phyloP scores from a whole-genome alignment of 495 filamentous ascomycete genomes.

The Penicillium subrubescens region DNA sequence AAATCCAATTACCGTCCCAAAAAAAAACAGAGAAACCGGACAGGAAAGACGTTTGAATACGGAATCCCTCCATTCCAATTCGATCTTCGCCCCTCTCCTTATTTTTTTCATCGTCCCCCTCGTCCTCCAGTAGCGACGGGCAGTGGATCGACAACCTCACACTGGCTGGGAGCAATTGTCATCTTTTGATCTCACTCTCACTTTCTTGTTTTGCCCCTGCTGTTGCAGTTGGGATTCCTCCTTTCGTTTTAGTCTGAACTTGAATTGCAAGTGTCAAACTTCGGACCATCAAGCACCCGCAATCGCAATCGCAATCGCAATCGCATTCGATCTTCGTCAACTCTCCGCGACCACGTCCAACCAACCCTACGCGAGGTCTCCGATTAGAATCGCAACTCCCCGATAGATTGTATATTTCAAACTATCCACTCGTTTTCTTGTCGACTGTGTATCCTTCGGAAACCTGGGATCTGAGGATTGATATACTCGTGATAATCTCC shows the following conservation, averaged over 20 bases:
- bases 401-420: background rate
- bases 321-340: background rate
- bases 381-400: background rate
- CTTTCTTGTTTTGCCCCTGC: constrained; percentile 10
- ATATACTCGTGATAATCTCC: background rate
- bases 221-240: constrained; percentile 4
- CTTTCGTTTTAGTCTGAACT: constrained; percentile 14
- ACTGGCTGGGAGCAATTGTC: constrained; percentile 31
- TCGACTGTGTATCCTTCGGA: background rate
- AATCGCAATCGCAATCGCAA: background rate
- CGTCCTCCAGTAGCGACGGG: constrained; percentile 27
- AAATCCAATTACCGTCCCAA: background rate
- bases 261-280: background rate
- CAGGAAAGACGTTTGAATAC: constrained; percentile 12
- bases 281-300: background rate
- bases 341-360: background rate
- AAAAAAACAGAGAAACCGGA: constrained; percentile 22
- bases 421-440: background rate
- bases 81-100: constrained; percentile 7
- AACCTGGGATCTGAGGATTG: background rate
- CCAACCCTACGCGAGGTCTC: background rate
- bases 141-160: constrained; percentile 20
- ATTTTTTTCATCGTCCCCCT: background rate
- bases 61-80: constrained; percentile 30
- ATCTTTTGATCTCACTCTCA: constrained; percentile 17